Percentiles rank a stretch among this genome's conserved stretches.
These are phyloP conservation scores for Lycium ferocissimum DNA, from an alignment of 257 asterid species.

Conservation along the genomic window DNA sequence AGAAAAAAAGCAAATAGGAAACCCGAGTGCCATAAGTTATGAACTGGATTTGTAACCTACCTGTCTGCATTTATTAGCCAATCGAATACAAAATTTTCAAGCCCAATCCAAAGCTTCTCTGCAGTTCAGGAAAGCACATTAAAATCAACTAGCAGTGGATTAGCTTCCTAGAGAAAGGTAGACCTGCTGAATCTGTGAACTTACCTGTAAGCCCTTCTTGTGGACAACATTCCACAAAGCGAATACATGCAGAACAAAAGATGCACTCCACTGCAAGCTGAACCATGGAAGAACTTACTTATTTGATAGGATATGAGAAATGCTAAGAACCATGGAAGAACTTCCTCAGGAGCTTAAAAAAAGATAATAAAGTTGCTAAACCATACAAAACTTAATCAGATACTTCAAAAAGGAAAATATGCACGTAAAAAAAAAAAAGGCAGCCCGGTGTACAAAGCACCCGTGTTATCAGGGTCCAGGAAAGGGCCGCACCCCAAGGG, in stretches of 20 bases:
- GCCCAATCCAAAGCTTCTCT: conserved; percentile 98
- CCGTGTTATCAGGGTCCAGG: too few relatives aligned
- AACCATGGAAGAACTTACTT: conserved; percentile 25
- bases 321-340: conserved; percentile 20
- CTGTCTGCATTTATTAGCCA: conserved; percentile 99
- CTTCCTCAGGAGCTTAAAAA: neutral
- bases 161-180: conserved; percentile 18
- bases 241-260: conserved; percentile 99
- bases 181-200: conserved; percentile 36
- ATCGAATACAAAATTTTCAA: conserved; percentile 95
- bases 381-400: conserved; percentile 7
- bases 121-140: conserved; percentile 46
- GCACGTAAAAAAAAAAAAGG: neutral
- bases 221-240: conserved; percentile 99
- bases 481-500: too few relatives aligned
- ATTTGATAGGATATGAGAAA: neutral
- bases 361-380: conserved; percentile 19
- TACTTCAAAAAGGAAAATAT: neutral
- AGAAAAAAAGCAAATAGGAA: neutral
- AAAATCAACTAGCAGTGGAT: conserved; percentile 30
- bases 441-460: too few relatives aligned
- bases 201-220: conserved; percentile 99
- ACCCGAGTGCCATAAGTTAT: conserved; percentile 25
- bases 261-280: conserved; percentile 99
- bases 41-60: conserved; percentile 49